These are phyloP conservation scores for Fusarium sulawesiense DNA, from an alignment of 2,329 filamentous ascomycete species.

Conservation along the genomic window DNA sequence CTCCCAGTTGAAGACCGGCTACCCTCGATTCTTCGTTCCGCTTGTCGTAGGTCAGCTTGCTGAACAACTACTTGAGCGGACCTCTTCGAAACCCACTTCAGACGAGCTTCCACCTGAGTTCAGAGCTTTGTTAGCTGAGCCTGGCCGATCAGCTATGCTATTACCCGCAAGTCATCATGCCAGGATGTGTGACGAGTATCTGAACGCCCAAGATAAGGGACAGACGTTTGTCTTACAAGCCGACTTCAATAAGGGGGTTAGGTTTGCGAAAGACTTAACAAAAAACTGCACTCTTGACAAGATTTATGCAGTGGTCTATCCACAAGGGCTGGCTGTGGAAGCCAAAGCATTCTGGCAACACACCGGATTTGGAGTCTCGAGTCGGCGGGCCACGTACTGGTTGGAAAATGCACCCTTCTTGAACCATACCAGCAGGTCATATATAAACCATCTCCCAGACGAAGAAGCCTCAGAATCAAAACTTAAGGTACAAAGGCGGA, in stretches of 20 bases:
- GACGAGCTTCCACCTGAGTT: neutral
- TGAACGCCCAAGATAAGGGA: slow-evolving; percentile 12
- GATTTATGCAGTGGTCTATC: slow-evolving; percentile 35
- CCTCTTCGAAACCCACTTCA: neutral
- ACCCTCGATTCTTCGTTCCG: slow-evolving; percentile 47
- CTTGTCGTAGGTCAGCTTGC: slow-evolving; percentile 39
- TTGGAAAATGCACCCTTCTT: slow-evolving; percentile 40
- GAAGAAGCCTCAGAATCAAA: slow-evolving; percentile 23
- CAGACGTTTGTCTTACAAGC: slow-evolving; percentile 8
- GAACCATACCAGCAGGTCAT: neutral
- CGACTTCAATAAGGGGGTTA: slow-evolving; percentile 7
- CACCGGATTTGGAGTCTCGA: slow-evolving; percentile 47
- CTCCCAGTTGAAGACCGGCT: slow-evolving; percentile 41
- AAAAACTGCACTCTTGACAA: neutral
- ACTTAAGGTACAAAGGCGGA: slow-evolving; percentile 23
- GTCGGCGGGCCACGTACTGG: slow-evolving; percentile 45
- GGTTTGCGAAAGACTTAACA: neutral
- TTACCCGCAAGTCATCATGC: slow-evolving; percentile 33
- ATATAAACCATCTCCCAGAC: neutral
- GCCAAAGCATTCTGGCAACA: slow-evolving; percentile 49
- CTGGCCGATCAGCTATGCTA: slow-evolving; percentile 15
- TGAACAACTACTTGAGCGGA: slow-evolving; percentile 33
- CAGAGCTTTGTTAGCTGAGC: neutral
- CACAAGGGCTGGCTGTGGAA: slow-evolving; percentile 24
- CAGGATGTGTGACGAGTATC: slow-evolving; percentile 29